phyloP scores from a whole-genome alignment of 306 rosid genomes.

The Phaseolus lunatus region DNA sequence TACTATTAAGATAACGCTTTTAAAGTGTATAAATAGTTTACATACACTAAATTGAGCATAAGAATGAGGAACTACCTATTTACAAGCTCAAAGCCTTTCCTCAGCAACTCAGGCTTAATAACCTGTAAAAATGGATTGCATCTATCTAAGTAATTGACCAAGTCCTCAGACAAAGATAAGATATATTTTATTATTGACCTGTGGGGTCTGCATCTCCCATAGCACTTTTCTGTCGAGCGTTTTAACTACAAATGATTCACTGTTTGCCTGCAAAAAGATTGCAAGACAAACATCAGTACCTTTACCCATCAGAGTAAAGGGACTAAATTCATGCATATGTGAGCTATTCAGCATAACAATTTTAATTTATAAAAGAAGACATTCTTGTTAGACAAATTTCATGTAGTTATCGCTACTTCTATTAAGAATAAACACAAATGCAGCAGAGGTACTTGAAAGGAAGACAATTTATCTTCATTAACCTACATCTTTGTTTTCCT shows the following conservation, averaged over 20 bases:
- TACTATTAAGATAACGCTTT: conserved; percentile 7
- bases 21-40: conserved; percentile 14
- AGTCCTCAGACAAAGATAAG: conserved; percentile 24
- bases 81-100: conserved; percentile 89
- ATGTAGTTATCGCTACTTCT: background rate
- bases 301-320: conserved; percentile 26
- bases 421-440: background rate
- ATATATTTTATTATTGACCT: conserved; percentile 59
- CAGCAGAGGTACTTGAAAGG: conserved; percentile 9
- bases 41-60: conserved; percentile 24
- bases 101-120: conserved; percentile 85
- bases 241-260: conserved; percentile 75
- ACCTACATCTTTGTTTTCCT: background rate
- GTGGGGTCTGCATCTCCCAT: conserved; percentile 99
- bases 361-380: conserved; percentile 15
- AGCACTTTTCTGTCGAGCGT: conserved; percentile 87
- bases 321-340: conserved; percentile 21
- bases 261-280: conserved; percentile 74
- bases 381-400: conserved; percentile 20
- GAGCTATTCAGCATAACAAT: background rate
- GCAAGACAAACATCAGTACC: conserved; percentile 33
- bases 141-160: conserved; percentile 25
- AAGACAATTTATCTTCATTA: background rate
- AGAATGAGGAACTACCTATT: conserved; percentile 66
- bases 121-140: conserved; percentile 59